These are phyloP conservation scores for Penicillium crystallinum DNA, from an alignment of 495 filamentous ascomycete species.

Conservation along the genomic window DNA sequence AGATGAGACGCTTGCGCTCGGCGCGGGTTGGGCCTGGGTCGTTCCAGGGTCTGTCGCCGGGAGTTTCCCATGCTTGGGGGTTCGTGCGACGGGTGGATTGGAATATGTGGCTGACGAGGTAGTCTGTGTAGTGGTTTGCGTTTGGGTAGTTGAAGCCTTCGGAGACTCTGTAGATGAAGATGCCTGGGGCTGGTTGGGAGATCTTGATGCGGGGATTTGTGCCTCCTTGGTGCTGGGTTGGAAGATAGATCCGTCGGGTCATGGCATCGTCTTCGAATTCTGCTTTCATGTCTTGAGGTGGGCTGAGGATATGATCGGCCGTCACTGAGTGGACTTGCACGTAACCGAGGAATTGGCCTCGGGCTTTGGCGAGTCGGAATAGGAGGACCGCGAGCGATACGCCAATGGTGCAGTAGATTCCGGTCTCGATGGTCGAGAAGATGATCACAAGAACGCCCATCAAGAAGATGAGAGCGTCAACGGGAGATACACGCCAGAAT, in stretches of 20 bases:
- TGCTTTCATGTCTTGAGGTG: slow-evolving; percentile 30
- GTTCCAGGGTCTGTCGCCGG: slow-evolving; percentile 90
- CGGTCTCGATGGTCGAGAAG: slow-evolving; percentile 80
- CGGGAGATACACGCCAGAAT: slow-evolving; percentile 88
- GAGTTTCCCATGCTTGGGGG: slow-evolving; percentile 50
- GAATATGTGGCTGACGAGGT: slow-evolving; percentile 69
- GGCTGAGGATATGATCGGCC: slow-evolving; percentile 63
- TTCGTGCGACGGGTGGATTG: slow-evolving; percentile 68
- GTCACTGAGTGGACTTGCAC: slow-evolving; percentile 79
- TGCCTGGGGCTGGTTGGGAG: slow-evolving; percentile 73
- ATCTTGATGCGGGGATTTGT: slow-evolving; percentile 78
- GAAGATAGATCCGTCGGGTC: slow-evolving; percentile 58
- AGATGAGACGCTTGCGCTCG: slow-evolving; percentile 16
- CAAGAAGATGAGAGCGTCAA: slow-evolving; percentile 89
- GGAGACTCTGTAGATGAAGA: slow-evolving; percentile 92
- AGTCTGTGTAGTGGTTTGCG: slow-evolving; percentile 78
- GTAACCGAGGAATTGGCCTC: slow-evolving; percentile 77
- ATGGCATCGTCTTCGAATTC: slow-evolving; percentile 37
- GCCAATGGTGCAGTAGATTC: slow-evolving; percentile 77
- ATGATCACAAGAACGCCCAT: slow-evolving; percentile 85
- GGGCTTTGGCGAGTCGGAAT: slow-evolving; percentile 73
- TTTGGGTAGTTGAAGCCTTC: slow-evolving; percentile 95
- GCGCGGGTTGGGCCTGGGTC: slow-evolving; percentile 73
- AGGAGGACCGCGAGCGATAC: slow-evolving; percentile 68
- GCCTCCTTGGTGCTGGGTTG: slow-evolving; percentile 75